phyloP scores from a whole-genome alignment of 2,329 filamentous ascomycete genomes.

The Onygenales sp. region DNA sequence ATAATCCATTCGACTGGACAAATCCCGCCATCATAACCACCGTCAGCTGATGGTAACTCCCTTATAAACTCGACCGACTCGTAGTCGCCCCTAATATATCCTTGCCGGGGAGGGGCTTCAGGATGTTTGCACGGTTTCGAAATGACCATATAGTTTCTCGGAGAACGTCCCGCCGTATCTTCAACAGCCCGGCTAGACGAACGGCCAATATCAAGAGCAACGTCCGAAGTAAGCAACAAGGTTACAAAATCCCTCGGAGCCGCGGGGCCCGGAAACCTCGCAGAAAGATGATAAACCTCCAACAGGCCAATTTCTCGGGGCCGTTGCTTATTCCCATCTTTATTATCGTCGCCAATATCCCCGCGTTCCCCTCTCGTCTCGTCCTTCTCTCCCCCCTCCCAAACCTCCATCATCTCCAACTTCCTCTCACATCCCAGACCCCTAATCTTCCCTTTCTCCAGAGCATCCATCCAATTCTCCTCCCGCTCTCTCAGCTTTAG shows the following conservation, averaged over 20 bases:
- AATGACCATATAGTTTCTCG: slow-evolving; percentile 73
- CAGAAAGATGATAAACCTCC: slow-evolving; percentile 72
- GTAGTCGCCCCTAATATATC: slow-evolving; percentile 75
- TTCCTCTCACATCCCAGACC: slow-evolving; percentile 75
- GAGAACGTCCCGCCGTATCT: slow-evolving; percentile 22
- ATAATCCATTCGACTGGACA: slow-evolving; percentile 81
- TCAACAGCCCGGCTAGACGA: slow-evolving; percentile 13
- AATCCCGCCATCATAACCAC: slow-evolving; percentile 25
- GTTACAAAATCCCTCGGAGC: slow-evolving; percentile 82
- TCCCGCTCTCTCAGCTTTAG: slow-evolving; percentile 61
- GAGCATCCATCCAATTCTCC: slow-evolving; percentile 38
- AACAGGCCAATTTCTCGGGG: slow-evolving; percentile 14
- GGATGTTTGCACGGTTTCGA: slow-evolving; percentile 76
- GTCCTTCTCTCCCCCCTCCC: slow-evolving; percentile 29
- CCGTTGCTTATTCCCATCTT: slow-evolving; percentile 6
- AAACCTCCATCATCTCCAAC: slow-evolving; percentile 54
- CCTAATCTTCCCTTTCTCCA: slow-evolving; percentile 43
- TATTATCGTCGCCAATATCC: not conserved
- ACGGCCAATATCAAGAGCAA: slow-evolving; percentile 25
- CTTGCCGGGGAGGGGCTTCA: slow-evolving; percentile 57
- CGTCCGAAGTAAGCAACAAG: slow-evolving; percentile 58
- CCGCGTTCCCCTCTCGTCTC: not conserved
- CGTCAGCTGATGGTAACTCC: slow-evolving; percentile 51
- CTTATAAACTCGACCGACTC: slow-evolving; percentile 88
- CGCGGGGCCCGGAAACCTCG: slow-evolving; percentile 82